Evolutionary conservation across 169 alveolate species (phyloP).

Genomic region (Neospora caninum): DNA sequence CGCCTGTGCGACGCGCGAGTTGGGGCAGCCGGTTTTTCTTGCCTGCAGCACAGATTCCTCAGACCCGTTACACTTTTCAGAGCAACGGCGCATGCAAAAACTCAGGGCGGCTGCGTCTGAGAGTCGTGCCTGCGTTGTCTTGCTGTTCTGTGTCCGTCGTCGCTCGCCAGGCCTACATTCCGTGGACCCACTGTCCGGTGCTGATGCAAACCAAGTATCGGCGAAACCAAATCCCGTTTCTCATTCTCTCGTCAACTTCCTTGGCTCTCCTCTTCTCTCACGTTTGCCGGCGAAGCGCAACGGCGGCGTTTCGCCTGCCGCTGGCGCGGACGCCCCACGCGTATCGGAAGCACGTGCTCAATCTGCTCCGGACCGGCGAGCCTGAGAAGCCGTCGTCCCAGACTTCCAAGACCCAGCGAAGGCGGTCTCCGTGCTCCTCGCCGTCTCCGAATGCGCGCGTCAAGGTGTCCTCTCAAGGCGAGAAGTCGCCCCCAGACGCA

Average conservation of each 20-base stretch:
- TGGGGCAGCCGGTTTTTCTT: too few species aligned
- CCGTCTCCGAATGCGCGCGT: not conserved
- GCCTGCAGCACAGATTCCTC: too few species aligned
- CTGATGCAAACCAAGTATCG: constrained; percentile 32
- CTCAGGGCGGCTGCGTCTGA: too few species aligned
- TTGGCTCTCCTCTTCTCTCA: not conserved
- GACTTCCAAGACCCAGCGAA: not conserved
- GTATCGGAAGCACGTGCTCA: not conserved
- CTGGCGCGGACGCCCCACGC: constrained; percentile 8
- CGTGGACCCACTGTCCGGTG: constrained; percentile 45
- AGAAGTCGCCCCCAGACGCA: not conserved
- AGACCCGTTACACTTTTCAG: too few species aligned
- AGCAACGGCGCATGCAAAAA: too few species aligned
- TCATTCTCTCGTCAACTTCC: constrained; percentile 24
- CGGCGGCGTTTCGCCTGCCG: constrained; percentile 17
- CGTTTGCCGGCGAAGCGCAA: constrained; percentile 34
- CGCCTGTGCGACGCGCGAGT: too few species aligned
- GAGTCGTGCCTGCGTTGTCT: not conserved
- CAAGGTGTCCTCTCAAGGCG: not conserved
- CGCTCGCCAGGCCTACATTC: constrained; percentile 23
- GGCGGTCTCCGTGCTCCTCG: not conserved
- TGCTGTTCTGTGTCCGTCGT: not conserved
- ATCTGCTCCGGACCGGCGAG: not conserved
- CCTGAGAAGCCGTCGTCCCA: not conserved
- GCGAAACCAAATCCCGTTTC: not conserved